phyloP scores from a whole-genome alignment of 257 asterid genomes.

The Solanum habrochaites region DNA sequence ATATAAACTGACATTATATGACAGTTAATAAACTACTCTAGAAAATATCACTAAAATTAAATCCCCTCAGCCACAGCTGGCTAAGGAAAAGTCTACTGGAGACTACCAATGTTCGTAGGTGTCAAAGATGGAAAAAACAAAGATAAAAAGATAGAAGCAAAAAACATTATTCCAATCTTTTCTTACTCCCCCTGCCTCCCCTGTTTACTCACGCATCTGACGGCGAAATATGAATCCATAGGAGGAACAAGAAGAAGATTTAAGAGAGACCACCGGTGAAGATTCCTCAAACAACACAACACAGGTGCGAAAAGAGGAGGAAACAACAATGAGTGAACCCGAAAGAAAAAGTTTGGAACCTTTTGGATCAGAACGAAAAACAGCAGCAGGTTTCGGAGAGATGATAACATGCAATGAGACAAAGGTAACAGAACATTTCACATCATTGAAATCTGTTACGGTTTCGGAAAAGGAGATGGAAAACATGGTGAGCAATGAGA shows the following conservation, averaged over 20 bases:
- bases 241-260: not conserved
- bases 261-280: not conserved
- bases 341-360: not conserved
- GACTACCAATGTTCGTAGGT: not conserved
- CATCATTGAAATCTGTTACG: not conserved
- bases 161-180: not conserved
- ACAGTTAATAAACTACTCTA: not conserved
- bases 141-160: not conserved
- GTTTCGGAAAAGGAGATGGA: not conserved
- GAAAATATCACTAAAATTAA: not conserved
- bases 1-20: not conserved
- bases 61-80: not conserved
- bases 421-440: not conserved
- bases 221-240: not conserved
- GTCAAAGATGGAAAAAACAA: not conserved
- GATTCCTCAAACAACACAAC: not conserved
- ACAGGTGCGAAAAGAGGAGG: not conserved
- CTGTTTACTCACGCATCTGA: not conserved
- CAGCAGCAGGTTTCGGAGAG: slow-evolving; percentile 7
- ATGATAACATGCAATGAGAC: not conserved
- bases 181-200: not conserved
- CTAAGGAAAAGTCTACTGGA: not conserved
- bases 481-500: not conserved
- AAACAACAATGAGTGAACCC: not conserved
- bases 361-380: slow-evolving; percentile 1